phyloP scores from a whole-genome alignment of 768 basidiomycete genomes.

The Leccinum broughii region DNA sequence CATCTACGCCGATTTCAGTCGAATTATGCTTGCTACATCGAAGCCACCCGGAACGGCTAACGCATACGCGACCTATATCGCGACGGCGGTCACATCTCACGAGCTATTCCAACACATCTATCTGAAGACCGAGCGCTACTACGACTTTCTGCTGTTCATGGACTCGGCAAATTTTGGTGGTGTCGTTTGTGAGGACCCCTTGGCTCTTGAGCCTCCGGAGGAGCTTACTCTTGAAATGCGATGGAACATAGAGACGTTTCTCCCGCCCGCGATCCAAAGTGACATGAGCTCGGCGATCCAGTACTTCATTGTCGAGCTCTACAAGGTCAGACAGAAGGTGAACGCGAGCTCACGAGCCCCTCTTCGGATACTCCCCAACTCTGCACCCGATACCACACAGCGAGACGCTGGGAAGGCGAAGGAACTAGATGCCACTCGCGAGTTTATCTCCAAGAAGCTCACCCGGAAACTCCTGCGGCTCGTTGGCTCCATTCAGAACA shows the following conservation, averaged over 20 bases:
- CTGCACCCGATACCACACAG: conserved; percentile 62
- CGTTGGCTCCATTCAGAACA: conserved; percentile 61
- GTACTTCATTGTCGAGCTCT: conserved; percentile 84
- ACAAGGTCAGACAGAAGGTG: conserved; percentile 65
- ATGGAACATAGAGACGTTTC: conserved; percentile 92
- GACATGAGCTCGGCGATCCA: conserved; percentile 75
- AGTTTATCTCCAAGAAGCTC: conserved; percentile 78
- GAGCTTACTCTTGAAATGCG: conserved; percentile 76
- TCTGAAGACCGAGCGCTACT: conserved; percentile 83
- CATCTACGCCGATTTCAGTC: conserved; percentile 91
- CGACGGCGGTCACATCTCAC: conserved; percentile 88
- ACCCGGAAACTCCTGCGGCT: conserved; percentile 77
- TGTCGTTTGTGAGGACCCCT: conserved; percentile 79
- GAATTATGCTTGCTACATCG: conserved; percentile 86
- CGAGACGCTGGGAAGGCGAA: conserved; percentile 65
- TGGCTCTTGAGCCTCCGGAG: conserved; percentile 65
- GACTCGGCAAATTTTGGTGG: conserved; percentile 92
- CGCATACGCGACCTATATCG: conserved; percentile 95
- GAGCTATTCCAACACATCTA: conserved; percentile 95
- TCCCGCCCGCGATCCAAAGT: conserved; percentile 78
- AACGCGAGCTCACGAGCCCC: conserved; percentile 66
- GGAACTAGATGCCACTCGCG: conserved; percentile 66
- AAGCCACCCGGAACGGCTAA: conserved; percentile 95
- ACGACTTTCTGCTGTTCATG: conserved; percentile 95
- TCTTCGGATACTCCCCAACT: conserved; percentile 67